Base-by-base conservation (phyloP, 495 filamentous ascomycete genomes). In the Hyaloscypha bicolor region DNA sequence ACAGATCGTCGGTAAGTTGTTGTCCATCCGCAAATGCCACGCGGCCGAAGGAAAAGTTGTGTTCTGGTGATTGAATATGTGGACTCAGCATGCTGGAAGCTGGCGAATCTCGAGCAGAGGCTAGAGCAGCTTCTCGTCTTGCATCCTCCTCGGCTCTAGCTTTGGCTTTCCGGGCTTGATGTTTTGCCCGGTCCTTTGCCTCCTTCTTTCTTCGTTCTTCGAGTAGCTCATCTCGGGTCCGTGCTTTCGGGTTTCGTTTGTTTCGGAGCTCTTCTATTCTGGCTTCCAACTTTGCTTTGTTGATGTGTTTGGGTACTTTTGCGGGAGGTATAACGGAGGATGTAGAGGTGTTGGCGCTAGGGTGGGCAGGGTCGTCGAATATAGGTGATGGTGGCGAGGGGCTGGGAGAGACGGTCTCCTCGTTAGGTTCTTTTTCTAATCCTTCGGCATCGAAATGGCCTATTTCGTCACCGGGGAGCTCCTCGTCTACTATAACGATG, bases 181-280 rank as follows among this genome's bases (percentile, higher is more conserved):
- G 98, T 76, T 93, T 90, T 45, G 88, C 87, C 76, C 91, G 93
- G 52, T 93, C 89, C 71, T 91, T 84, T 60, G 91, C 87, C 75
- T 94, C 92, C 79, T 96, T 97, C 74, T 90, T 87, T 60, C 94
- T 87, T 4, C 95, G 87, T 19, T 90, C 83, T 77, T 97, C 96
- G 71, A 99, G 90, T 2, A 99, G 84, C 69, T 97, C 94, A 78
- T 95, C 89, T 58, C 93, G 84, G 64, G 88, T 95, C 55, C 88
- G 86, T 51, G 94, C 82, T 69, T 94, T 91, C 29, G 93, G 93
- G 73, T 95, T 94, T 58, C 93, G 88, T 30, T 83, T 84, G 1
- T 91, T 90, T 60, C 93, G 90, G 30, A 99, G 86, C 31, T 86
- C 89, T 68, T 93, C 89, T 60, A 99, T 91, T 64, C 86, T 91